Base-by-base conservation (phyloP, 129 eudicot genomes). In the Flaveria brownii region DNA sequence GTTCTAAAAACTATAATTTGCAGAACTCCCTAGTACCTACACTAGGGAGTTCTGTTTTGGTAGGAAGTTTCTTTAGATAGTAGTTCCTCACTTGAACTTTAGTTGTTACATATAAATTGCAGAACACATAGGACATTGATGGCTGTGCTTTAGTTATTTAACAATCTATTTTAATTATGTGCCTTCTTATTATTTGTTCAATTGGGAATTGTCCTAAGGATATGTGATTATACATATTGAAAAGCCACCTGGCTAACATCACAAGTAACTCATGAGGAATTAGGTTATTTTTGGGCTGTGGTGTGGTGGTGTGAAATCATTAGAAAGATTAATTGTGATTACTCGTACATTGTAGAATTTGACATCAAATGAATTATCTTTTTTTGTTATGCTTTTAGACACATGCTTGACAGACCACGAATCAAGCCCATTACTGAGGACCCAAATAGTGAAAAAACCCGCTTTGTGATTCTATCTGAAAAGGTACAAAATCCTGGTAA, bases 401-500 rank as follows among this genome's bases (percentile, higher is more conserved):
- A 87, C 82, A 75, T 95, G 92, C 83, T 95, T 80, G 92, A 95
- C 80, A 83, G 82, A 83, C 91, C 99, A 9, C 97, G 99, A 36
- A 85, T 91, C 64, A 95, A 89, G 74, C 97, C 99, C 9, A 73
- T 95, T 23, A 85, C 88, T 2, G 96, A 91, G 81, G 99, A 95
- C 45, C 99, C 99, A 67, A 84, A 82, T 0, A 71, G 84, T 57
- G 92, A 89, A 23, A 89, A 88, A 70, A 85, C 70, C 10, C 99
- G 99, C 56, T 91, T 83, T 81, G 81, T 91, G 83, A 78, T 95
- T 75, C 79, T 95, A 62, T 91, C 99, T 23, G 99, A 95, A 80
- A 85, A 43, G 65, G 83, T 91, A 68, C 87, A 89, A 71, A 85
- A 78, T 78, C 70, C 85, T 17, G 97, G 99, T 95, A 83, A 70